phyloP scores from a whole-genome alignment of 228 moss, liverwort and hornwort genomes.

The Sphagnum fallax region DNA sequence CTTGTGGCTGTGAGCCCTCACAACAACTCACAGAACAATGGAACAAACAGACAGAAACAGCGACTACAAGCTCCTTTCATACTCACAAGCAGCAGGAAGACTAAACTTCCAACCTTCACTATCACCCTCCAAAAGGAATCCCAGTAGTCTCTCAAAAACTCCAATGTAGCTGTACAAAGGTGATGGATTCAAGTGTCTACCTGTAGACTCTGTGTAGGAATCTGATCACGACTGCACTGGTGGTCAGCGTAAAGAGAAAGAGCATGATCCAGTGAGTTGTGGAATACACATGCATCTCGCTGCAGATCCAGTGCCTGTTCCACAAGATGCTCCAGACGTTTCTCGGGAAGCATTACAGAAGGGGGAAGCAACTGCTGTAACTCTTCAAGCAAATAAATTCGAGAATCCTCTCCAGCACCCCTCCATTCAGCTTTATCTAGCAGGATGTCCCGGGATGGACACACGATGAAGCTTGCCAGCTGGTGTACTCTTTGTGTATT shows the following conservation, averaged over 20 bases:
- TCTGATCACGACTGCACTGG: constrained; percentile 93
- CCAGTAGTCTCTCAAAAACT: background rate
- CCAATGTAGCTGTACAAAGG: background rate
- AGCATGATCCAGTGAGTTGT: constrained; percentile 90
- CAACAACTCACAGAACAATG: too few relatives aligned
- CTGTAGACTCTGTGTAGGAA: constrained; percentile 92
- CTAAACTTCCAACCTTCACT: background rate
- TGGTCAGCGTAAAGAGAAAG: constrained; percentile 96
- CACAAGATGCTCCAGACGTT: constrained; percentile 91
- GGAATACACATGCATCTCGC: constrained; percentile 90
- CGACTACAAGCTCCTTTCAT: too few relatives aligned
- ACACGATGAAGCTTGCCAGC: constrained; percentile 90
- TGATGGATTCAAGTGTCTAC: constrained; percentile 17
- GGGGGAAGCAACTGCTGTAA: constrained; percentile 93
- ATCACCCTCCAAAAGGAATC: background rate
- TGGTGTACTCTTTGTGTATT: constrained; percentile 88
- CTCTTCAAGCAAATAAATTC: constrained; percentile 75
- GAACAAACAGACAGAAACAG: too few relatives aligned
- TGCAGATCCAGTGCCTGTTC: constrained; percentile 94
- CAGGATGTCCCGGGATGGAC: constrained; percentile 73
- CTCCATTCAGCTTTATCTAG: constrained; percentile 83
- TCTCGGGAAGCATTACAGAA: constrained; percentile 97
- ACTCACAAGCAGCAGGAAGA: too few relatives aligned
- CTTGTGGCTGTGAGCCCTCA: too few relatives aligned
- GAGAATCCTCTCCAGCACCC: constrained; percentile 80